phyloP scores from a whole-genome alignment of 2,329 filamentous ascomycete genomes.

The Grosmannia huntii region DNA sequence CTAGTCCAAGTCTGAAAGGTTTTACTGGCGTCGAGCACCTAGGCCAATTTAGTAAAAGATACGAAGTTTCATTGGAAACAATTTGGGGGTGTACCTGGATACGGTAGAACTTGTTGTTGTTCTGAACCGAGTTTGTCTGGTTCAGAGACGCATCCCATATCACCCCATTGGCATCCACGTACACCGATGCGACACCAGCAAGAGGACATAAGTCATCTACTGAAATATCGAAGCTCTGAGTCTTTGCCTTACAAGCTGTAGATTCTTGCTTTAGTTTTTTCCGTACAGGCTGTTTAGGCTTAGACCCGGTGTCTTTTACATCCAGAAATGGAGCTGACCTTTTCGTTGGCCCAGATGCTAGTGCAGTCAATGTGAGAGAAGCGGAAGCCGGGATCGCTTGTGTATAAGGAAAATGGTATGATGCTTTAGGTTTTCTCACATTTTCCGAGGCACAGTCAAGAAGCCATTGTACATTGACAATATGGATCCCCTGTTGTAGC shows the following conservation, averaged over 20 bases:
- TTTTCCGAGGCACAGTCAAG: conserved; percentile 35
- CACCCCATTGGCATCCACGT: conserved; percentile 50
- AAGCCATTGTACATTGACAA: conserved; percentile 52
- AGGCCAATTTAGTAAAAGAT: not conserved
- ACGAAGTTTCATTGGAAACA: conserved; percentile 1
- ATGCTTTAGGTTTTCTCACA: conserved; percentile 23
- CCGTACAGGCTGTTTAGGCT: conserved; percentile 3
- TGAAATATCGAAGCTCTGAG: conserved; percentile 28
- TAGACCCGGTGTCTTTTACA: conserved; percentile 4
- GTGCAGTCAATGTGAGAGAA: not conserved
- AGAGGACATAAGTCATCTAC: conserved; percentile 33
- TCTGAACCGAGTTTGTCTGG: conserved; percentile 57
- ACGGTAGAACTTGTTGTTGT: conserved; percentile 77
- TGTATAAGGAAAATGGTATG: conserved; percentile 6
- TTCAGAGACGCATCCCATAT: conserved; percentile 74
- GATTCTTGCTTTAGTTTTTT: conserved; percentile 11
- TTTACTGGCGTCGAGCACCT: conserved; percentile 28
- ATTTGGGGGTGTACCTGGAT: conserved; percentile 39
- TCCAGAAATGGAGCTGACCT: conserved; percentile 15
- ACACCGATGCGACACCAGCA: conserved; percentile 34
- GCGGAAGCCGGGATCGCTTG: not conserved
- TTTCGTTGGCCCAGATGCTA: conserved; percentile 4
- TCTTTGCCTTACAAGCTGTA: conserved; percentile 1
- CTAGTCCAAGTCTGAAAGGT: conserved; percentile 56
- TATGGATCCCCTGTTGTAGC: conserved; percentile 30